Evolutionary conservation across 73 alveolate species (phyloP), one percentile per base, ranked within the genome.

Genomic region (Paramecium sonneborni): DNA sequence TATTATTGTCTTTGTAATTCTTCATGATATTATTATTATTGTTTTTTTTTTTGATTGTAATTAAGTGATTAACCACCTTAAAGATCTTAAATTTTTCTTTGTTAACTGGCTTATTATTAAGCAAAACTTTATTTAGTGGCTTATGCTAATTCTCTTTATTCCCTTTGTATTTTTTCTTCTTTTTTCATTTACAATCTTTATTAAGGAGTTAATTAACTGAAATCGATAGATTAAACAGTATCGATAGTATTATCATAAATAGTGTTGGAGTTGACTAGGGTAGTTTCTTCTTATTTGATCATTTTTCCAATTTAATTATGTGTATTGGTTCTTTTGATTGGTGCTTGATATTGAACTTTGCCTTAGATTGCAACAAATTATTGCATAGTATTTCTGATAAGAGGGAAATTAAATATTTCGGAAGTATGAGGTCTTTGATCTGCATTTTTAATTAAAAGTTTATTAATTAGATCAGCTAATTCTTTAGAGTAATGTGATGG

Each of bases 401-500:
- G 18, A 15, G 86, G 86, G 20, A 72, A 34, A 21, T 72, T 72
- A 9, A 72, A 38, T 0, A 72, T 38, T 72, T 72, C 86, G 5
- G 38, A 34, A 72, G 57, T 72, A 15, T 32, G 44, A 1, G 86
- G 86, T 72, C 86, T 72, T 72, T 72, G 26, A 72, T 72, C 86
- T 32, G 86, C 86, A 14, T 35, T 72, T 69, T 88, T 88, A 12
- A 52, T 69, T 39, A 21, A 18, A 21, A 68, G 37, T 88, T 88
- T 69, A 28, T 69, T 52, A 39, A 88, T 56, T 26, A 88, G 52
- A 88, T 88, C 74, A 8, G 57, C 76, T 52, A 88, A 41, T 12
- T 88, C 94, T 62, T 34, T 69, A 18, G 98, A 95, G 93, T 97
- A 98, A 41, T 70, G 52, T 7, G 68, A 58, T 2, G 99, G 98